Percentiles rank a stretch among this genome's conserved stretches.
phyloP scores from a whole-genome alignment of 768 basidiomycete species.

The Rubroboletus pulcherrimus region DNA sequence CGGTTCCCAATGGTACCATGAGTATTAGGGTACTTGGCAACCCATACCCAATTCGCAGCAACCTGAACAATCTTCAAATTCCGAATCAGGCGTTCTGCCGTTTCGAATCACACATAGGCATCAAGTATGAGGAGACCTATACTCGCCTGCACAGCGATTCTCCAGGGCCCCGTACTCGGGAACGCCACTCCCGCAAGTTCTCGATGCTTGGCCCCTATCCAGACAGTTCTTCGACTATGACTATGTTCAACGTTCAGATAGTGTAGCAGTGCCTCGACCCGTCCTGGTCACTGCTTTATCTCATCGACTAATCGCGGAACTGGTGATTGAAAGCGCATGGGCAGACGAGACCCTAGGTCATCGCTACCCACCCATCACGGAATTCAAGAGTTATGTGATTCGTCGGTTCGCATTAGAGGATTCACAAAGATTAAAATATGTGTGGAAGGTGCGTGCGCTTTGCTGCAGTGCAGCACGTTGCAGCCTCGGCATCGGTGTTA shows the following conservation, averaged over 20 bases:
- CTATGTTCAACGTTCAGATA: not conserved
- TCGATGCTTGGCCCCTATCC: not conserved
- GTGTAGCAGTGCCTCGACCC: not conserved
- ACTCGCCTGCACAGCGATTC: slow-evolving; percentile 8
- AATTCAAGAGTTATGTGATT: not conserved
- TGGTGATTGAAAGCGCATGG: not conserved
- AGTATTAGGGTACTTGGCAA: not conserved
- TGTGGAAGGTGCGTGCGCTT: not conserved
- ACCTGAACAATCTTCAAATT: not conserved
- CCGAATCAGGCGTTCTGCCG: not conserved
- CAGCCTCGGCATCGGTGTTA: not conserved
- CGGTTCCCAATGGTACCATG: not conserved
- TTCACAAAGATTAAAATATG: not conserved
- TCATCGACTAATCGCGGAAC: not conserved
- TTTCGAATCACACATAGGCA: not conserved
- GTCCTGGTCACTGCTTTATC: not conserved
- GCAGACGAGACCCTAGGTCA: not conserved
- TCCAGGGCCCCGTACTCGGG: not conserved
- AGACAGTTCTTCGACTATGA: not conserved
- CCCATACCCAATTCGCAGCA: not conserved
- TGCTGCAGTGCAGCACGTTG: not conserved
- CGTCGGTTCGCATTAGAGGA: not conserved
- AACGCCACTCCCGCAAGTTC: slow-evolving; percentile 4
- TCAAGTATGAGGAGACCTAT: not conserved
- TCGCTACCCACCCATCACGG: not conserved